Conservation (phyloP, 169 alveolate species). For the Besnoitia besnoiti region DNA sequence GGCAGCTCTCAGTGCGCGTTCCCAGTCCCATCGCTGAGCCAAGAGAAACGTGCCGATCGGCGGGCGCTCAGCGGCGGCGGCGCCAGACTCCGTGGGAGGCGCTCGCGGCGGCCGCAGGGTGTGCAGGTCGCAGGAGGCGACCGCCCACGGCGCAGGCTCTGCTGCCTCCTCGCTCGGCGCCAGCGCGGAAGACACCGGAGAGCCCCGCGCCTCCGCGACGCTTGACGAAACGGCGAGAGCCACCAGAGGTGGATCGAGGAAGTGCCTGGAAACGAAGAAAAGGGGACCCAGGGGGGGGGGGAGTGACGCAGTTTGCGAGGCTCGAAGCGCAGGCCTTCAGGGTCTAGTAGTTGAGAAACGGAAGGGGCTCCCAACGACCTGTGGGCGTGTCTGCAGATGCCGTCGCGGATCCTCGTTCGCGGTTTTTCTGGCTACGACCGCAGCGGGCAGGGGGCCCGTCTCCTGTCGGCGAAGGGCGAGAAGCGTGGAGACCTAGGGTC, state of each 20-base stretch:
- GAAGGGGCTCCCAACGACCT: too few relatives aligned
- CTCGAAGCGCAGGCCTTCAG: too few relatives aligned
- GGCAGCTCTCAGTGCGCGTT: not conserved
- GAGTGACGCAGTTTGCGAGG: too few relatives aligned
- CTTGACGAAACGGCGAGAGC: not conserved
- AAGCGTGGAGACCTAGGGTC: too few relatives aligned
- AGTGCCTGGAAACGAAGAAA: slow-evolving; percentile 9
- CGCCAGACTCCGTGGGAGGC: not conserved
- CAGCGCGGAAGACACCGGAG: not conserved
- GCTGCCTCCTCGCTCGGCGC: not conserved
- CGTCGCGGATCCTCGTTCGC: too few relatives aligned
- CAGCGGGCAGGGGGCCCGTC: too few relatives aligned
- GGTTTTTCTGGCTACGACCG: too few relatives aligned
- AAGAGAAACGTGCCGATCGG: not conserved
- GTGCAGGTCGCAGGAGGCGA: not conserved
- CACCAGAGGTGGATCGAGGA: slow-evolving; percentile 22
- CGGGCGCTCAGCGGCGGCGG: not conserved
- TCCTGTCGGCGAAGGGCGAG: too few relatives aligned
- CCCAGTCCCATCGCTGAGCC: slow-evolving; percentile 27
- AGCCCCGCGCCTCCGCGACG: not conserved
- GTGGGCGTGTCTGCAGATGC: too few relatives aligned
- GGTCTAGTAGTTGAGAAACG: too few relatives aligned
- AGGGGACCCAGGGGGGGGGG: not conserved
- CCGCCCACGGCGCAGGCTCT: slow-evolving; percentile 10
- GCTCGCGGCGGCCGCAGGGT: not conserved